Evolutionary conservation across 164 flowering plant genomes (phyloP), one percentile per base, ranked within the genome.

Genomic region (Chloranthus sessilifolius): DNA sequence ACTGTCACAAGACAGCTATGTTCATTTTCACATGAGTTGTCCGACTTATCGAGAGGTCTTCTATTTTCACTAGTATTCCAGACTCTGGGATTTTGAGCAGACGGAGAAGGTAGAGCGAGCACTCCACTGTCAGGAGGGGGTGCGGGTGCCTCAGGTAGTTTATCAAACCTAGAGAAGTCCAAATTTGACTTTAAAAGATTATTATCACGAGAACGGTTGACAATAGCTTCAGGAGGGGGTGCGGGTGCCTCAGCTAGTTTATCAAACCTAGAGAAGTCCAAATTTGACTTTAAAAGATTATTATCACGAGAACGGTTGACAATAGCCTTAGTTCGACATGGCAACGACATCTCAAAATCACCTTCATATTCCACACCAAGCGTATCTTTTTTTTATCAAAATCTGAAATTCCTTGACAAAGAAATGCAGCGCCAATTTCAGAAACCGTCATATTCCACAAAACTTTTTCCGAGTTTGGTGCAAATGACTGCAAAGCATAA

Each of bases 381-480:
- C 39, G 52, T 29, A 53, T 35, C 42, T 5, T 14, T 41, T 10
- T n/a, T n/a, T n/a, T n/a, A n/a, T n/a, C n/a, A n/a, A 46, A 31
- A 43, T 55, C 42, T 12, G 25, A 27, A n/a, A n/a, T n/a, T n/a
- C 62, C 78, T 65, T 55, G 65, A 61, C 79, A 77, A 41, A 61
- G 68, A 35, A 62, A 68, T 42, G 57, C 62, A 69, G 77, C 80
- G 48, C 53, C 62, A 56, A 85, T 43, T 28, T 77, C 76, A 44
- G 90, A 73, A 60, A 71, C 48, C 5, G 64, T 61, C 65, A 77
- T 27, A 59, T 61, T 70, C 92, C 88, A 85, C 3, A 71, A 42
- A 35, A 70, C 62, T 23, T 63, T 59, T 7, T 62, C 67, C 0
- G 87, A 68, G 53, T 52, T 60, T n/a, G 60, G 55, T 38, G 53